Evolutionary conservation across 2,329 filamentous ascomycete genomes (phyloP).

Genomic region (Neophaeococcomyces aloes): DNA sequence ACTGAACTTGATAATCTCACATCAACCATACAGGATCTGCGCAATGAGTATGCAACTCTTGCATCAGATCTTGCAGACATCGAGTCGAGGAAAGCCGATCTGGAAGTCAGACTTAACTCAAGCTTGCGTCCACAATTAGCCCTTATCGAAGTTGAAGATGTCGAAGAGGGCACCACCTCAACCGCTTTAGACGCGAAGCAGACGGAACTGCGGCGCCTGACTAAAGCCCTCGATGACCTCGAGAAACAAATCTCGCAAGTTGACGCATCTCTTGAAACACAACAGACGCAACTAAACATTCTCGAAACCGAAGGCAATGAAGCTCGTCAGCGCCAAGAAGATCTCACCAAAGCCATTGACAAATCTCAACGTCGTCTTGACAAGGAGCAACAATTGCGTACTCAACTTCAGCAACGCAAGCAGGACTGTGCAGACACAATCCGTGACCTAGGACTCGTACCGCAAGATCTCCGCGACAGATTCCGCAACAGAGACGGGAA

Average conservation of each 20-base stretch:
- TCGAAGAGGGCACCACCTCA: slow-evolving; percentile 52
- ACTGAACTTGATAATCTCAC: slow-evolving; percentile 63
- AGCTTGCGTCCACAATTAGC: slow-evolving; percentile 81
- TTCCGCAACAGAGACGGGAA: slow-evolving; percentile 76
- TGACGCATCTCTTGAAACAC: slow-evolving; percentile 60
- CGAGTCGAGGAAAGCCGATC: slow-evolving; percentile 67
- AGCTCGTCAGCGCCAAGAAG: slow-evolving; percentile 62
- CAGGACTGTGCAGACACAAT: slow-evolving; percentile 80
- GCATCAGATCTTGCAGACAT: slow-evolving; percentile 64
- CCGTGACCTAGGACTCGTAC: slow-evolving; percentile 80
- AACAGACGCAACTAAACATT: slow-evolving; percentile 44
- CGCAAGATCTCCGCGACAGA: slow-evolving; percentile 85
- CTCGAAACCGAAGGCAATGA: slow-evolving; percentile 50
- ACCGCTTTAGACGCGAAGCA: slow-evolving; percentile 59
- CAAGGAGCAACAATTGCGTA: slow-evolving; percentile 81
- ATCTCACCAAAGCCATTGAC: slow-evolving; percentile 66
- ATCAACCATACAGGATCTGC: slow-evolving; percentile 58
- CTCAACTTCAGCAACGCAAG: slow-evolving; percentile 63
- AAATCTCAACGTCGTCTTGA: slow-evolving; percentile 83
- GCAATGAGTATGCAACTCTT: slow-evolving; percentile 64
- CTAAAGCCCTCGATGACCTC: slow-evolving; percentile 56
- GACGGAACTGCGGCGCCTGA: slow-evolving; percentile 68
- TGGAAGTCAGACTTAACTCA: slow-evolving; percentile 81
- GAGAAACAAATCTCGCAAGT: slow-evolving; percentile 61
- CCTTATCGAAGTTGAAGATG: slow-evolving; percentile 66